Evolutionary conservation across 1,284 basidiomycete species (phyloP), one percentile per base, ranked within the genome.

Genomic region (Schizophyllum amplum): DNA sequence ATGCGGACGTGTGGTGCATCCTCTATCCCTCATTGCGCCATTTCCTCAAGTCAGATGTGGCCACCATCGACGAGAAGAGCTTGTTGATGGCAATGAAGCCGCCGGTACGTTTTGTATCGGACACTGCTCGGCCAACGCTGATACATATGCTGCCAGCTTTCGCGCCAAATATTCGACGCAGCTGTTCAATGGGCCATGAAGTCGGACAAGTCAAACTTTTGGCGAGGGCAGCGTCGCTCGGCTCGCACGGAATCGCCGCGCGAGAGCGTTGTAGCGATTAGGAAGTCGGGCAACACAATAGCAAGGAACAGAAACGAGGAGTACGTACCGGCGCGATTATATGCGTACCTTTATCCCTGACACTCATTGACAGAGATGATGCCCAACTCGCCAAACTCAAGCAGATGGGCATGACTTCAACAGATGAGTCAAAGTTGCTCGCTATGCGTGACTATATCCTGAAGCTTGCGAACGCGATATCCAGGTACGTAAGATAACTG

Each of bases 1-100:
- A 77, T 1, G 92, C 91, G 49, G 97, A 99, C 66, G 85, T 92
- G 9, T 99, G 97, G 97, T 96, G 94, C 65, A 92, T 98, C 49
- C 71, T 98, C 2, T 99, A 99, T 65, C 95, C 96, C 0, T 90
- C 89, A 0, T 71, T 99, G 46, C 83, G 92, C 46, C 87, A 93
- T 59, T 84, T 95, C 57, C 75, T 99, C 48, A 87, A 87, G 51
- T 90, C 87, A 1, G 97, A 99, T 64, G 76, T 98, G n/a, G 80
- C 78, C 5, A 77, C 80, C 1, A 81, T 98, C 48, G 83, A 89
- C 53, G 91, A 92, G 61, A 77, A 80, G 55, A 85, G 82, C 47
- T 69, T 99, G 24, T 72, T 98, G 23, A 77, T 81, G 46, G 82
- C 86, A 4, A 77, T 95, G 69, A 88, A 90, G 61, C 74, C 84